Percentiles rank a stretch among this genome's conserved stretches.
Conservation (phyloP, 2,329 filamentous ascomycete genomes). For the Phoma sp. region DNA sequence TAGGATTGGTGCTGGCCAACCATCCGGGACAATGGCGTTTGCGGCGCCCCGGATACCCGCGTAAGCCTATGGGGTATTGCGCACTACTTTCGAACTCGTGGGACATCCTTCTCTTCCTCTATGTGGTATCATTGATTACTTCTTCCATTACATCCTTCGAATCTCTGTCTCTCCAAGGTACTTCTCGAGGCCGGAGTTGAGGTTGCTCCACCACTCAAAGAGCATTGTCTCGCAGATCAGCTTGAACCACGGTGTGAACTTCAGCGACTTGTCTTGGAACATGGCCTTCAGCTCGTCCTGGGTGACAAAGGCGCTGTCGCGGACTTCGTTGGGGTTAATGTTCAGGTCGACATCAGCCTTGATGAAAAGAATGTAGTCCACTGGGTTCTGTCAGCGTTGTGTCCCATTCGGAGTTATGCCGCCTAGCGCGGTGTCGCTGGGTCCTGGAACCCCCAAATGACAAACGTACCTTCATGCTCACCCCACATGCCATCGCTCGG, state of each 20-base stretch:
- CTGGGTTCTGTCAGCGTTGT: conserved; percentile 54
- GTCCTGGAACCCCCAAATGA: no score
- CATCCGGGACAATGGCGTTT: conserved; percentile 11
- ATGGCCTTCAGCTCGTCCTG: conserved; percentile 81
- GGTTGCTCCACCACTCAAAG: conserved; percentile 94
- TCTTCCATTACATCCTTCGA: conserved; percentile 70
- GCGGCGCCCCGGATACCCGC: conserved; percentile 13
- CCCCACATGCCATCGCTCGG: conserved; percentile 98
- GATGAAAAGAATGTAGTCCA: conserved; percentile 99
- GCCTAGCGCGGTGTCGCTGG: no score
- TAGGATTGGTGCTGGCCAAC: conserved; percentile 24
- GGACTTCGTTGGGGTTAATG: conserved; percentile 86
- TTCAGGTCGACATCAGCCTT: conserved; percentile 81
- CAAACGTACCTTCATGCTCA: conserved; percentile 86
- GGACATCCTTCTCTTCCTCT: conserved; percentile 74
- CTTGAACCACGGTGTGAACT: conserved; percentile 99
- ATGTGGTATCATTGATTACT: conserved; percentile 33
- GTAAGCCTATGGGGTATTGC: conserved; percentile 13
- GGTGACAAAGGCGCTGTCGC: conserved; percentile 82
- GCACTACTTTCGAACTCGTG: conserved; percentile 66
- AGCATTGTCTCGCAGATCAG: conserved; percentile 97
- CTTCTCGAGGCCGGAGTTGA: conserved; percentile 80
- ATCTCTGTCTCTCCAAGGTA: conserved; percentile 87
- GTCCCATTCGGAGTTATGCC: no score
- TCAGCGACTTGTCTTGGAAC: conserved; percentile 79